phyloP scores from a whole-genome alignment of 345 rosid genomes.

The Hirschfeldia incana region DNA sequence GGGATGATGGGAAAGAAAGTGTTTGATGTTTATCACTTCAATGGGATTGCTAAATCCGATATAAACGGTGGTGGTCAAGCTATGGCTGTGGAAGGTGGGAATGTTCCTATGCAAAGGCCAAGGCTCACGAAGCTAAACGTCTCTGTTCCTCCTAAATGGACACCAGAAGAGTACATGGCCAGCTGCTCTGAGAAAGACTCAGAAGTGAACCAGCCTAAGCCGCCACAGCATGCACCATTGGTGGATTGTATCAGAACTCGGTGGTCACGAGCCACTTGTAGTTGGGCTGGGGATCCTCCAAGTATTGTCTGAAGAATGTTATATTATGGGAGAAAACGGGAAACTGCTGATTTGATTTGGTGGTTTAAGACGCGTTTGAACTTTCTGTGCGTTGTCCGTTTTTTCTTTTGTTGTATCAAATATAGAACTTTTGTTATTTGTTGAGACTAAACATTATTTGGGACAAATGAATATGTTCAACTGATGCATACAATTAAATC shows the following conservation, averaged over 20 bases:
- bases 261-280: slow-evolving; percentile 90
- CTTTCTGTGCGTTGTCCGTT: slow-evolving; percentile 30
- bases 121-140: slow-evolving; percentile 90
- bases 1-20: slow-evolving; percentile 97
- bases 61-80: slow-evolving; percentile 63
- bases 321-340: slow-evolving; percentile 29
- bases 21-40: slow-evolving; percentile 92
- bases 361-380: slow-evolving; percentile 31
- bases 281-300: slow-evolving; percentile 95
- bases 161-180: slow-evolving; percentile 90
- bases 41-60: slow-evolving; percentile 96
- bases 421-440: slow-evolving; percentile 32
- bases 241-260: slow-evolving; percentile 94
- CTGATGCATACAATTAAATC: slow-evolving; percentile 20
- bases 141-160: slow-evolving; percentile 99
- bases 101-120: slow-evolving; percentile 79
- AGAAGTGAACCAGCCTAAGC: slow-evolving; percentile 67
- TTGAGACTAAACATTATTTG: slow-evolving; percentile 28
- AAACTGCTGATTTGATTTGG: slow-evolving; percentile 27
- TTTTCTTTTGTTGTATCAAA: slow-evolving; percentile 26
- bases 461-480: slow-evolving; percentile 33
- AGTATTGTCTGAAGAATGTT: slow-evolving; percentile 75
- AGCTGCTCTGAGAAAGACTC: slow-evolving; percentile 54
- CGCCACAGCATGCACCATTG: slow-evolving; percentile 87
- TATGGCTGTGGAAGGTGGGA: slow-evolving; percentile 44